These are phyloP conservation scores for Hyphodiscus hymeniophilus DNA, from an alignment of 495 filamentous ascomycete genomes.

Conservation along the genomic window DNA sequence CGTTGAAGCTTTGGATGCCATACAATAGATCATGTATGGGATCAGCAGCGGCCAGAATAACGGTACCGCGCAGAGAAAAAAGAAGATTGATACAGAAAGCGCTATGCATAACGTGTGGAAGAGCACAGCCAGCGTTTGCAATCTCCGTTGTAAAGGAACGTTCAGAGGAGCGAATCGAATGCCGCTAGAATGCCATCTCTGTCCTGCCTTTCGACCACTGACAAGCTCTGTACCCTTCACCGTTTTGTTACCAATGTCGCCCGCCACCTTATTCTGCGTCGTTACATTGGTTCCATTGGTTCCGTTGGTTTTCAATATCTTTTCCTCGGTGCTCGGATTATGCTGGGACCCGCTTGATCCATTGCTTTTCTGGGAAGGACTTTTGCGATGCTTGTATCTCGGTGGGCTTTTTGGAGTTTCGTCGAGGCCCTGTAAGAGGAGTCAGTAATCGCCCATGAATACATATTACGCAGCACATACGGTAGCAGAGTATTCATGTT, in stretches of 20 bases:
- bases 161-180: conserved; percentile 82
- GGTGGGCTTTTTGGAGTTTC: conserved; percentile 16
- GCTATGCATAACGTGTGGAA: conserved; percentile 79
- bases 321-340: conserved; percentile 2
- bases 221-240: conserved; percentile 1
- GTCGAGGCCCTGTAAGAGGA: conserved; percentile 16
- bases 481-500: conserved; percentile 14
- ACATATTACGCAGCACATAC: conserved; percentile 1
- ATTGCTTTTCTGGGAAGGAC: conserved; percentile 13
- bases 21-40: conserved; percentile 79
- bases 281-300: neutral
- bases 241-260: neutral
- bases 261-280: neutral
- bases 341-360: conserved; percentile 16
- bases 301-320: conserved; percentile 4
- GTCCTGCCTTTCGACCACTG: conserved; percentile 20
- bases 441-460: neutral
- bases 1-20: conserved; percentile 67
- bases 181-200: conserved; percentile 20
- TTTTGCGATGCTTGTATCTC: conserved; percentile 18
- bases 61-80: conserved; percentile 83
- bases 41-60: conserved; percentile 85
- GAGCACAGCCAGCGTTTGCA: conserved; percentile 83
- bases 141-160: conserved; percentile 72
- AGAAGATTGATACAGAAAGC: conserved; percentile 69